These are phyloP conservation scores for Paraphaeosphaeria sporulosa DNA, from an alignment of 2,329 filamentous ascomycete species.

Conservation along the genomic window DNA sequence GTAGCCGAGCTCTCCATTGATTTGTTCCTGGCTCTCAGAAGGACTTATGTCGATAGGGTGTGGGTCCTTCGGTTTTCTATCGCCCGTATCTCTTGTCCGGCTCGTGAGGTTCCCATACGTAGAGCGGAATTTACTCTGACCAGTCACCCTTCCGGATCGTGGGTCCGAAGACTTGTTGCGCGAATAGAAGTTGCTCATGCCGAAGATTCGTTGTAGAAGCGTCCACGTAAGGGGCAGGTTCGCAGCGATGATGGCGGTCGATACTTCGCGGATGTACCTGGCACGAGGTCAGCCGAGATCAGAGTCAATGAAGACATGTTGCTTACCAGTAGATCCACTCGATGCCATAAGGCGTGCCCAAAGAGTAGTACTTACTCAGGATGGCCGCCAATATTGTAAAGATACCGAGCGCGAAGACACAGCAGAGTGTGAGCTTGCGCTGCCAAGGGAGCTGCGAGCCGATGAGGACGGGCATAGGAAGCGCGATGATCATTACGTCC, in stretches of 20 bases:
- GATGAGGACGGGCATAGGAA: slow-evolving; percentile 51
- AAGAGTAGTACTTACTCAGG: slow-evolving; percentile 60
- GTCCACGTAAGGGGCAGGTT: slow-evolving; percentile 58
- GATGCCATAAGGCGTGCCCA: slow-evolving; percentile 59
- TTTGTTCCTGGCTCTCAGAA: slow-evolving; percentile 16
- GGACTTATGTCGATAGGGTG: slow-evolving; percentile 16
- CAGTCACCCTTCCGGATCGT: slow-evolving; percentile 2
- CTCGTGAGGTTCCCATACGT: slow-evolving; percentile 16
- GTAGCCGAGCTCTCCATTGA: slow-evolving; percentile 3
- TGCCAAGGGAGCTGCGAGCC: slow-evolving; percentile 43
- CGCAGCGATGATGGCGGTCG: slow-evolving; percentile 60
- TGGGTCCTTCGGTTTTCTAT: slow-evolving; percentile 10
- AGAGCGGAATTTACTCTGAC: neutral
- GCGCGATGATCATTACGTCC: slow-evolving; percentile 47
- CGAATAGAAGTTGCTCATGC: slow-evolving; percentile 22
- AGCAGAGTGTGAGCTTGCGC: slow-evolving; percentile 60
- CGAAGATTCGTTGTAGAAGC: slow-evolving; percentile 55
- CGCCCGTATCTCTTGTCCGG: slow-evolving; percentile 6
- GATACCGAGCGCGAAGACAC: slow-evolving; percentile 60
- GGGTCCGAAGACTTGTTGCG: slow-evolving; percentile 12
- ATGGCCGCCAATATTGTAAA: slow-evolving; percentile 55
- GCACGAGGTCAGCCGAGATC: too few species aligned
- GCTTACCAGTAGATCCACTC: slow-evolving; percentile 61
- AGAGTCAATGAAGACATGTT: too few species aligned
- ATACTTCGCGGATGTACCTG: slow-evolving; percentile 59